phyloP scores from a whole-genome alignment of 805 yeast genomes.

The Hanseniaspora vineae region DNA sequence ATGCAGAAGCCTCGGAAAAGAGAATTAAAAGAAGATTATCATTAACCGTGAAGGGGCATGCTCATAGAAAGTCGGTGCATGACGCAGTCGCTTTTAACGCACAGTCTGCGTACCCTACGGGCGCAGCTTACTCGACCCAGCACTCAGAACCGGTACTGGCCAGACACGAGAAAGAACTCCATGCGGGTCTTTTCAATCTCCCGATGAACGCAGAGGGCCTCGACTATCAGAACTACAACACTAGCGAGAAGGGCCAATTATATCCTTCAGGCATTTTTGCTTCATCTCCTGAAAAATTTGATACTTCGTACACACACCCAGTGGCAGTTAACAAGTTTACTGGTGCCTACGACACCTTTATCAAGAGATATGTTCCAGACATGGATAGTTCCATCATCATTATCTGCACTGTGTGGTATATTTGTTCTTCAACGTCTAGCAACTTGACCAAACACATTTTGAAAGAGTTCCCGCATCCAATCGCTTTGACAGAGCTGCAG shows the following conservation, averaged over 20 bases:
- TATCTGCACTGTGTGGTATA: constrained; percentile 70
- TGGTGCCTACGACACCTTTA: constrained; percentile 3
- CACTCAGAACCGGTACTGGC: no score
- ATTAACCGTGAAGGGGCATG: no score
- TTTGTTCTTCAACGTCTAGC: constrained; percentile 65
- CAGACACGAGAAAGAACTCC: no score
- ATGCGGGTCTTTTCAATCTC: no score
- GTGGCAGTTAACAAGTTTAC: constrained; percentile 8
- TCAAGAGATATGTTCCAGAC: constrained; percentile 17
- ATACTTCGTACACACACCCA: neutral
- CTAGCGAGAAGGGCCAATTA: neutral
- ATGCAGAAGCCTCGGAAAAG: no score
- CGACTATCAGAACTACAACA: neutral
- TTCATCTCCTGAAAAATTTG: neutral
- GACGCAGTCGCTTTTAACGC: no score
- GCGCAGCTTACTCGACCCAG: no score
- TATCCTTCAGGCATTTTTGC: no score
- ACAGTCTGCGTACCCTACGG: no score
- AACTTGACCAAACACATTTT: constrained; percentile 72
- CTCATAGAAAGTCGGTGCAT: no score
- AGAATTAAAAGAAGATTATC: no score
- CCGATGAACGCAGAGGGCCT: no score
- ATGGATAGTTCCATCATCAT: constrained; percentile 30
- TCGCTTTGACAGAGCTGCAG: constrained; percentile 82
- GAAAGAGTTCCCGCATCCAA: constrained; percentile 58